These are phyloP conservation scores for Kwoniella dendrophila DNA, from an alignment of 768 basidiomycete genomes.

Conservation along the genomic window DNA sequence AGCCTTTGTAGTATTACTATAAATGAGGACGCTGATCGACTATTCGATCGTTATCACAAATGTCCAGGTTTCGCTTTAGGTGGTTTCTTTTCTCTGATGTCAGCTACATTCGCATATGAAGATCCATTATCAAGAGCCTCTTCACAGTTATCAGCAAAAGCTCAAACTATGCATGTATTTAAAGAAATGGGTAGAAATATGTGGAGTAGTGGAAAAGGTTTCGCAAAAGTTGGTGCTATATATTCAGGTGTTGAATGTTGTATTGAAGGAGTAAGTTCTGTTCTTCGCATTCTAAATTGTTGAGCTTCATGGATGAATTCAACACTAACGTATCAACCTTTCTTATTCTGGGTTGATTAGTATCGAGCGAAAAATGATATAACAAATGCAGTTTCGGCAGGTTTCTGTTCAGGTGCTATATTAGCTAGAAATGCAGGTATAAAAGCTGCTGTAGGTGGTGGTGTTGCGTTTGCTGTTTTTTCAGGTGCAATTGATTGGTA, in stretches of 20 bases:
- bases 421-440: conserved; percentile 86
- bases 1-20: no score
- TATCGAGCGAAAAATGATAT: conserved; percentile 97
- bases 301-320: no score
- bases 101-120: conserved; percentile 90
- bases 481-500: conserved; percentile 84
- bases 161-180: conserved; percentile 82
- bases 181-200: conserved; percentile 93
- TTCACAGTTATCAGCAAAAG: conserved; percentile 57
- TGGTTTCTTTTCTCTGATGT: conserved; percentile 96
- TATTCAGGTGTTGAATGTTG: conserved; percentile 96
- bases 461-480: conserved; percentile 88
- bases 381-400: conserved; percentile 82
- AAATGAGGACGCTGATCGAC: no score
- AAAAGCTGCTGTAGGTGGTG: conserved; percentile 82
- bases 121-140: conserved; percentile 67
- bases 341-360: conserved; percentile 52
- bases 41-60: no score
- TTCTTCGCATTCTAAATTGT: not conserved
- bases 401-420: conserved; percentile 84
- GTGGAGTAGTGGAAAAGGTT: conserved; percentile 86
- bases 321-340: not conserved
- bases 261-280: conserved; percentile 80
- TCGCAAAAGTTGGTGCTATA: conserved; percentile 89
- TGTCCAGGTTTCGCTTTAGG: conserved; percentile 81